Conservation (phyloP, 805 yeast genomes). For the Candida incommunis region DNA sequence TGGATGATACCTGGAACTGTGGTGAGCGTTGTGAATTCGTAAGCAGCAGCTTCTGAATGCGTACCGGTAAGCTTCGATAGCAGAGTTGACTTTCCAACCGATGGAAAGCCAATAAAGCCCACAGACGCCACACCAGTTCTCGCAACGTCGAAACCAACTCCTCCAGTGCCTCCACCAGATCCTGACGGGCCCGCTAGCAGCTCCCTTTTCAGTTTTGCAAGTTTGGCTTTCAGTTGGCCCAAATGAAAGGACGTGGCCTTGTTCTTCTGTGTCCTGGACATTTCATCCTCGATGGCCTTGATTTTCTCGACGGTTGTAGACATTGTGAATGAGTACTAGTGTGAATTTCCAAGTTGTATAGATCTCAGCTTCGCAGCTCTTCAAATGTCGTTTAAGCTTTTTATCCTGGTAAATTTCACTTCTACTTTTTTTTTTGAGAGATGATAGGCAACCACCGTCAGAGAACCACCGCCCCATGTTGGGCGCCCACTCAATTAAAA, state of each 20-base stretch:
- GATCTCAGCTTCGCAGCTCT: too few species aligned
- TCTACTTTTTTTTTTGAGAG: too few species aligned
- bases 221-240: slow-evolving; percentile 93
- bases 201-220: slow-evolving; percentile 91
- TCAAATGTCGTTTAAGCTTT: too few species aligned
- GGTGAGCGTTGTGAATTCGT: slow-evolving; percentile 93
- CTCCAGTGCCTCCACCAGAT: slow-evolving; percentile 80
- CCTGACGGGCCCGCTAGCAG: slow-evolving; percentile 56
- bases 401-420: too few species aligned
- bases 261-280: slow-evolving; percentile 96
- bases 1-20: slow-evolving; percentile 95
- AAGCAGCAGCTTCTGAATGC: slow-evolving; percentile 92
- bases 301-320: slow-evolving; percentile 50
- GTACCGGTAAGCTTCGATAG: slow-evolving; percentile 86
- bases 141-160: slow-evolving; percentile 96
- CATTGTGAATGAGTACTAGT: too few species aligned
- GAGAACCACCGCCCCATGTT: too few species aligned
- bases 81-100: slow-evolving; percentile 70
- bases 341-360: too few species aligned
- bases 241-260: slow-evolving; percentile 95
- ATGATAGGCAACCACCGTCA: neutral
- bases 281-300: slow-evolving; percentile 84
- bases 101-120: slow-evolving; percentile 97
- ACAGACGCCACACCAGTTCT: slow-evolving; percentile 96
- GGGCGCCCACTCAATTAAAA: neutral